These are phyloP conservation scores for Parsonsia alboflavescens DNA, from an alignment of 257 asterid species.

Conservation along the genomic window DNA sequence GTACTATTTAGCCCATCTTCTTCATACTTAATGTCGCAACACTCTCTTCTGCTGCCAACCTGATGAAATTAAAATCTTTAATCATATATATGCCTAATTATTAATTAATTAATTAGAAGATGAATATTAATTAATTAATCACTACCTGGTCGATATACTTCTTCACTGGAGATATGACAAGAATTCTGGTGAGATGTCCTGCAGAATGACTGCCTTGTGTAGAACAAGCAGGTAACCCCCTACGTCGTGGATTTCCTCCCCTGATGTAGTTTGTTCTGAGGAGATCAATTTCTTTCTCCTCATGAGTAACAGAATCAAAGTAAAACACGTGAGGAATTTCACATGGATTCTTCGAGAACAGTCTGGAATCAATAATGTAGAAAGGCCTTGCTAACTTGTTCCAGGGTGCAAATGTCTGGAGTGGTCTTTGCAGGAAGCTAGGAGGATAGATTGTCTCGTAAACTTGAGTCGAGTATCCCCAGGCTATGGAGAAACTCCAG, in stretches of 20 bases:
- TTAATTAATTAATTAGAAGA: too few species aligned
- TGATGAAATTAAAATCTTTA: background rate
- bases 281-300: conserved; percentile 12
- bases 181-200: conserved; percentile 14
- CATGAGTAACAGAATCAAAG: conserved; percentile 13
- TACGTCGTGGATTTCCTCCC: background rate
- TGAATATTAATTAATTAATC: too few species aligned
- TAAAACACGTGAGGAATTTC: conserved; percentile 26
- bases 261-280: conserved; percentile 17
- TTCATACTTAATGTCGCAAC: conserved; percentile 3
- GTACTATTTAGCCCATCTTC: background rate
- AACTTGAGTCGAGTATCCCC: conserved; percentile 48
- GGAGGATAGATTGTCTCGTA: conserved; percentile 32
- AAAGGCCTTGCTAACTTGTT: conserved; percentile 20
- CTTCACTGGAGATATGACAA: conserved; percentile 16
- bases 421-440: conserved; percentile 25
- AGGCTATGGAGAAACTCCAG: conserved; percentile 41
- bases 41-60: conserved; percentile 6
- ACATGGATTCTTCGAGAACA: conserved; percentile 15
- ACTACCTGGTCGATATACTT: conserved; percentile 19
- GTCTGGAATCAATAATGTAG: conserved; percentile 16
- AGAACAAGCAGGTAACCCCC: conserved; percentile 5
- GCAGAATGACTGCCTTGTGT: conserved; percentile 23
- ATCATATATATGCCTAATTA: too few species aligned
- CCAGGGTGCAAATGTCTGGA: conserved; percentile 15